Base-by-base conservation (phyloP, 1,139 yeast species). In the Pneumocystis wakefieldiae region DNA sequence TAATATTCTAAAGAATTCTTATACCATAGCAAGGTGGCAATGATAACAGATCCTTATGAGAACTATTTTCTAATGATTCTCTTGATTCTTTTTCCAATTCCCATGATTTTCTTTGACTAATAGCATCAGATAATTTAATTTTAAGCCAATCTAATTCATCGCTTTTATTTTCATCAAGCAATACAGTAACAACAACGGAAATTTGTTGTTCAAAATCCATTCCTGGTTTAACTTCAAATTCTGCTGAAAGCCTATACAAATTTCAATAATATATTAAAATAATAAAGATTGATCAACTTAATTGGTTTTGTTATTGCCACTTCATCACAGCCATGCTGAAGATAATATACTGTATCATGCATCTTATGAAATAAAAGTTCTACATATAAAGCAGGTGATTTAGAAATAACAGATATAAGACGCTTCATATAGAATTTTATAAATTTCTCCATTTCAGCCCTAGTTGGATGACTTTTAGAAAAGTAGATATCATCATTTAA, bases 321-420 rank as follows among this genome's bases (percentile, higher is more conserved):
- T 55, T 79, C 71, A 62, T 84, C 87, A 48, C 91, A 88, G 29
- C 83, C 82, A 64, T 76, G 74, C 63, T 81, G 76, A 63, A 76
- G 78, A 66, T 78, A 78, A 37, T 75, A 76, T 6, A 76, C 68
- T 32, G 74, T 72, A 28, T 80, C 82, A 61, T 82, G 82, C 67
- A 84, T 73, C 68, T 87, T 76, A 36, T 85, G 81, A 73, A 87
- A 87, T 57, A 89, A 74, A 28, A 91, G 68, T 69, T 90, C 96
- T 17, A 86, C 78, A 60, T 82, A 85, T 66, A 83, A 72, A 0
- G 77, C 77, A 63, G 80, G 95, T 69, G 83, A 81, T 70, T 72
- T 80, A 60, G 72, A 77, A 66, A 78, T 77, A 67, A 74, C 80
- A 72, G 74, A 74, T 65, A 80, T 81, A 67, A 92, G 77, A 66